Evolutionary conservation across 257 asterid species (phyloP).

Genomic region (Buddleja alternifolia): DNA sequence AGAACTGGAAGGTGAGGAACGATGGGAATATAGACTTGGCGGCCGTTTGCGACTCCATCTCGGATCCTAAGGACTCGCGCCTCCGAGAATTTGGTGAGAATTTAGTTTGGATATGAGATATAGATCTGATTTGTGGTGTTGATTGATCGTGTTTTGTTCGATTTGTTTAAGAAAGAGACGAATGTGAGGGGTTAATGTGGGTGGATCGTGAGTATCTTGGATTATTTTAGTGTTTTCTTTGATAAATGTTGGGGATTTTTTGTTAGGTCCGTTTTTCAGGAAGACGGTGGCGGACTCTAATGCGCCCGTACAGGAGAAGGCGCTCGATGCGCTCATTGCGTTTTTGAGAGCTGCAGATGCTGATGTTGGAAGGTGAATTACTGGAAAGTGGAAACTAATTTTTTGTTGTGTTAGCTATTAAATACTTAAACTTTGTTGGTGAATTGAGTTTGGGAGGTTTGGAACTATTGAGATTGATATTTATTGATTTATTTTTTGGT

Average conservation of each 20-base stretch:
- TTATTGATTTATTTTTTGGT: slow-evolving; percentile 14
- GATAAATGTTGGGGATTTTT: slow-evolving; percentile 28
- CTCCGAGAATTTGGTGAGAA: slow-evolving; percentile 91
- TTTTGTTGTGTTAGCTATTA: slow-evolving; percentile 14
- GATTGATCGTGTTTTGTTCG: slow-evolving; percentile 33
- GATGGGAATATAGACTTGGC: slow-evolving; percentile 97
- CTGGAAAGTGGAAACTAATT: background rate
- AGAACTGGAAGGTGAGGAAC: slow-evolving; percentile 99
- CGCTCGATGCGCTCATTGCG: slow-evolving; percentile 93
- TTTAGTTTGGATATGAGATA: slow-evolving; percentile 29
- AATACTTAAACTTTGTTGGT: background rate
- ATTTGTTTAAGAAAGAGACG: slow-evolving; percentile 36
- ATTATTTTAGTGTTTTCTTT: slow-evolving; percentile 19
- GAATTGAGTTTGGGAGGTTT: background rate
- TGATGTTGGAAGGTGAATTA: slow-evolving; percentile 82
- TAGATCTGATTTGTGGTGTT: slow-evolving; percentile 59
- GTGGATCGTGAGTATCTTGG: slow-evolving; percentile 38
- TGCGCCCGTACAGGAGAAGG: slow-evolving; percentile 99
- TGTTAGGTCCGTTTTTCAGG: slow-evolving; percentile 78
- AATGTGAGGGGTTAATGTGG: slow-evolving; percentile 38
- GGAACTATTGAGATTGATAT: slow-evolving; percentile 3
- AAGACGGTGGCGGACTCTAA: slow-evolving; percentile 86
- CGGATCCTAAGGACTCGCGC: slow-evolving; percentile 97
- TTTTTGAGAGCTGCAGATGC: slow-evolving; percentile 93
- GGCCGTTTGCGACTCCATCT: slow-evolving; percentile 76